Percentiles rank a stretch among this genome's conserved stretches.
Conservation (phyloP, 306 rosid species). For the Mimosa bimucronata region DNA sequence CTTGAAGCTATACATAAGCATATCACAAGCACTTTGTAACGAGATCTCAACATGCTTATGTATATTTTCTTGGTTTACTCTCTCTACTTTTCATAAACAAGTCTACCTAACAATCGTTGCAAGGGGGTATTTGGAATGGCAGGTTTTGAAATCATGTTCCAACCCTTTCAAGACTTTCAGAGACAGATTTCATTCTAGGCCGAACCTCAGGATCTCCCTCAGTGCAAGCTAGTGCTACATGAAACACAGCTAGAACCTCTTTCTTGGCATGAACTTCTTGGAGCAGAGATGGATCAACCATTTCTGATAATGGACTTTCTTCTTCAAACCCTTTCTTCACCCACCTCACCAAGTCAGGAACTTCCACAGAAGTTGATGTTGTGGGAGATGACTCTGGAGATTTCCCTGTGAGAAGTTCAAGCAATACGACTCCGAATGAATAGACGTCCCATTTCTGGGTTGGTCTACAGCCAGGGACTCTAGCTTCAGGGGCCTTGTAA, state of each 20-base stretch:
- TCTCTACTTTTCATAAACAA: neutral
- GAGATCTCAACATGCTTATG: neutral
- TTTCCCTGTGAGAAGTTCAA: constrained; percentile 90
- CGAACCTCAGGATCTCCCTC: constrained; percentile 87
- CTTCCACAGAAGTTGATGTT: constrained; percentile 81
- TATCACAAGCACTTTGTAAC: neutral
- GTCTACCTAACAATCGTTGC: neutral
- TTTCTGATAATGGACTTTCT: constrained; percentile 84
- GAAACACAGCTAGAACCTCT: constrained; percentile 88
- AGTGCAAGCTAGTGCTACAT: constrained; percentile 82
- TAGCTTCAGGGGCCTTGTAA: constrained; percentile 86
- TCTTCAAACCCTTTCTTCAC: constrained; percentile 90
- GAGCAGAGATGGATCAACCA: constrained; percentile 83
- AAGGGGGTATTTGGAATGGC: constrained; percentile 28
- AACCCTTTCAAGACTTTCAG: constrained; percentile 84
- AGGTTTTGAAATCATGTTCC: constrained; percentile 42
- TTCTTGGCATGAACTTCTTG: constrained; percentile 94
- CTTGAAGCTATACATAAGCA: neutral
- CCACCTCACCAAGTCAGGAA: constrained; percentile 88
- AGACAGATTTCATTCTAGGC: constrained; percentile 89
- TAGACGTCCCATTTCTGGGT: constrained; percentile 94
- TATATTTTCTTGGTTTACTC: neutral
- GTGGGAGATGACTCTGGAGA: constrained; percentile 89
- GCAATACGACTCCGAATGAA: constrained; percentile 84
- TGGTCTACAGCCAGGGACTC: constrained; percentile 67